These are phyloP conservation scores for Chamaenerion angustifolium DNA, from an alignment of 345 rosid genomes.

Conservation along the genomic window DNA sequence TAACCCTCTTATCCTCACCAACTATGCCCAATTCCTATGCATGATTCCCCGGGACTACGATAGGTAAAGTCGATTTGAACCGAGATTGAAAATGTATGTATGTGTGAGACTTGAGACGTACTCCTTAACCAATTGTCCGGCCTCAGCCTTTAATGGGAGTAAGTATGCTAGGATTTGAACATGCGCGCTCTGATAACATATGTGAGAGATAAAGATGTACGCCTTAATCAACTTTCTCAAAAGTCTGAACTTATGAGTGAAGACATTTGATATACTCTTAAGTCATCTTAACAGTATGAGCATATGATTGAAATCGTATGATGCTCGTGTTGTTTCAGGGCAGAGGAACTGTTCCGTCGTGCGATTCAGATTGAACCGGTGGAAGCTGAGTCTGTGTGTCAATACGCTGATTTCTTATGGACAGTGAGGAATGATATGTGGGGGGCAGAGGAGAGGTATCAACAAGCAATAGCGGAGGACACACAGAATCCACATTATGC, in stretches of 20 bases:
- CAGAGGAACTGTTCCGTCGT: slow-evolving; percentile 58
- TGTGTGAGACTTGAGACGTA: too few species aligned
- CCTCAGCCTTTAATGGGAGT: too few species aligned
- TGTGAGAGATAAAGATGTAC: too few species aligned
- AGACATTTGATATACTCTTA: too few species aligned
- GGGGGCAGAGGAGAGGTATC: slow-evolving; percentile 67
- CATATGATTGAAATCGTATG: too few species aligned
- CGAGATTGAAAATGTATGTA: not conserved
- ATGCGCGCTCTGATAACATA: too few species aligned
- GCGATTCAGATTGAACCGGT: slow-evolving; percentile 36
- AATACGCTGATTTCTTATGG: slow-evolving; percentile 66
- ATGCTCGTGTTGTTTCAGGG: too few species aligned
- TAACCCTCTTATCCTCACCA: slow-evolving; percentile 40
- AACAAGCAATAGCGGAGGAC: slow-evolving; percentile 44
- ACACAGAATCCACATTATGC: slow-evolving; percentile 34
- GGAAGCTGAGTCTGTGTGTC: slow-evolving; percentile 48
- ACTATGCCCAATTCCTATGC: slow-evolving; percentile 66
- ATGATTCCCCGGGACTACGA: slow-evolving; percentile 36
- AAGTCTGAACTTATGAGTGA: too few species aligned
- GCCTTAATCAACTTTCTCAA: too few species aligned
- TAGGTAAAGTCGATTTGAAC: slow-evolving; percentile 25
- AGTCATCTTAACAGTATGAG: too few species aligned
- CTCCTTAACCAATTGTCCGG: too few species aligned
- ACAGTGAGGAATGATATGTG: slow-evolving; percentile 42
- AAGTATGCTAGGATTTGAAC: too few species aligned